phyloP scores from a whole-genome alignment of 805 yeast genomes.

The Saccharomyces paradoxus region DNA sequence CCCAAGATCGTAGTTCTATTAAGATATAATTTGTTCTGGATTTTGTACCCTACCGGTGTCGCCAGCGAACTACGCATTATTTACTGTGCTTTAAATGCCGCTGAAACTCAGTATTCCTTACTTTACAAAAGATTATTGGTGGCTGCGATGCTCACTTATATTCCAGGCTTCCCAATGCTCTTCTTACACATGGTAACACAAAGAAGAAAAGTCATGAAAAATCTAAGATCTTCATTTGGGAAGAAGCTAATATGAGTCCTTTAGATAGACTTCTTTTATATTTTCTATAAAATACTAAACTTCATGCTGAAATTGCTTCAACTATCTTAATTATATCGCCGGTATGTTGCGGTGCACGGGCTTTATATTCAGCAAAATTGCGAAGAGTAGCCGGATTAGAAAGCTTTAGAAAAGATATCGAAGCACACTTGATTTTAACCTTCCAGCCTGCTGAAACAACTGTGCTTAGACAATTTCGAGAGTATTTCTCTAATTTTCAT shows the following conservation, averaged over 20 bases:
- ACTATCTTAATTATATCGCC: neutral
- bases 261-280: neutral
- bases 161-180: conserved; percentile 80
- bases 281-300: neutral
- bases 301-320: neutral
- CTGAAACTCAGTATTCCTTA: conserved; percentile 43
- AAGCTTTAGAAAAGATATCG: neutral
- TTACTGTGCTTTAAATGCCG: conserved; percentile 62
- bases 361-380: neutral
- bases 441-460: neutral
- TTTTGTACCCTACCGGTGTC: conserved; percentile 90
- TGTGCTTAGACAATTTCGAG: neutral
- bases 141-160: conserved; percentile 53
- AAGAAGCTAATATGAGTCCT: neutral
- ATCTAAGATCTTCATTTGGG: conserved; percentile 13
- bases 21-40: conserved; percentile 75
- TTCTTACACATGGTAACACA: conserved; percentile 85
- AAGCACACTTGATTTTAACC: neutral
- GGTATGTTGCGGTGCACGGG: neutral
- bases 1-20: conserved; percentile 60
- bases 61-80: conserved; percentile 69
- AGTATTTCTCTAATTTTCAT: neutral
- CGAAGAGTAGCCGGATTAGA: neutral
- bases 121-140: conserved; percentile 50
- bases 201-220: conserved; percentile 66